These are phyloP conservation scores for Vanrija sp. DNA, from an alignment of 1,284 basidiomycete genomes.

Conservation along the genomic window DNA sequence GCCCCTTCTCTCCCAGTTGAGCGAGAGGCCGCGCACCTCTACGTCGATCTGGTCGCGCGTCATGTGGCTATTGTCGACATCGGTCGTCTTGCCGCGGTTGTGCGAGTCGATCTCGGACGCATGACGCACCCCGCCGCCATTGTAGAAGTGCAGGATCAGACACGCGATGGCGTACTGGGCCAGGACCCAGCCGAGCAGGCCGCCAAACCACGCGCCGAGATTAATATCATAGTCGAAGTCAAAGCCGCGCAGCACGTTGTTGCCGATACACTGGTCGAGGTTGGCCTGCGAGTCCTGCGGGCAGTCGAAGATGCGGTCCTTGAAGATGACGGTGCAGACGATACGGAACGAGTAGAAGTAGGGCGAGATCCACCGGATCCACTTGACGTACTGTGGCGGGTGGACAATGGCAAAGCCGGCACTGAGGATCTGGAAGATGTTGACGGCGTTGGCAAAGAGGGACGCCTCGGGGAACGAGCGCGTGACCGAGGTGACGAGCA, in stretches of 20 bases:
- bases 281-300: conserved; percentile 39
- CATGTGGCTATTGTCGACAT: conserved; percentile 46
- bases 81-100: conserved; percentile 40
- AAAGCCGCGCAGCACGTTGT: conserved; percentile 49
- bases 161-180: conserved; percentile 43
- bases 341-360: conserved; percentile 46
- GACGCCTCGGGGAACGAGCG: conserved; percentile 47
- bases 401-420: conserved; percentile 44
- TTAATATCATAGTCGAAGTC: conserved; percentile 38
- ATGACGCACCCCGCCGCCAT: conserved; percentile 50
- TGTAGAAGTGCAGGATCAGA: conserved; percentile 40
- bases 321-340: conserved; percentile 48
- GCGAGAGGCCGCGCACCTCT: conserved; percentile 35
- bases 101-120: conserved; percentile 45
- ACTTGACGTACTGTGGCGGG: conserved; percentile 49
- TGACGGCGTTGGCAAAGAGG: conserved; percentile 43
- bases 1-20: conserved; percentile 38
- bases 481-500: conserved; percentile 45
- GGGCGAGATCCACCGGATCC: conserved; percentile 49
- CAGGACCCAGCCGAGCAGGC: conserved; percentile 46
- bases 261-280: conserved; percentile 48
- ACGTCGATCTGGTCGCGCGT: conserved; percentile 47
- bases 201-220: conserved; percentile 48
- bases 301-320: conserved; percentile 48
- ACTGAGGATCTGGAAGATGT: conserved; percentile 37